phyloP scores from a whole-genome alignment of 495 filamentous ascomycete species.

The Opeltia flavorubescens region DNA sequence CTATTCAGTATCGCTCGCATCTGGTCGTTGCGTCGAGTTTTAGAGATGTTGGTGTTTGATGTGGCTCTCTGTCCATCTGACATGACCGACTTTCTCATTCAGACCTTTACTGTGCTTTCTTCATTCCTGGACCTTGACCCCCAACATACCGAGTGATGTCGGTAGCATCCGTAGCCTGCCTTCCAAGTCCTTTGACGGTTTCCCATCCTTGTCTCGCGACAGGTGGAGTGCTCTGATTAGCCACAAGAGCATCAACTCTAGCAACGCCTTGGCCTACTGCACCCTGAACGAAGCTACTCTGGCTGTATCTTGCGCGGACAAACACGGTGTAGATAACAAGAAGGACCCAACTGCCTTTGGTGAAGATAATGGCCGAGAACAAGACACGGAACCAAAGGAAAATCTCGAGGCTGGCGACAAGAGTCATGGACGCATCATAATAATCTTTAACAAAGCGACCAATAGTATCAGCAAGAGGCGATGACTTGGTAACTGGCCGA shows the following conservation, averaged over 20 bases:
- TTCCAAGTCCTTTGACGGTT: slow-evolving; percentile 53
- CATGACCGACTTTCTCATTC: too few relatives aligned
- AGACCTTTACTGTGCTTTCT: slow-evolving; percentile 41
- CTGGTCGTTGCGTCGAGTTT: too few relatives aligned
- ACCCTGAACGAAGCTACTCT: slow-evolving; percentile 81
- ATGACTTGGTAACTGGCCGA: slow-evolving; percentile 42
- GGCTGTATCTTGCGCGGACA: slow-evolving; percentile 76
- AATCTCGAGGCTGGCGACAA: slow-evolving; percentile 65
- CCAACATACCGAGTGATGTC: slow-evolving; percentile 57
- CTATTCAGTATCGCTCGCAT: too few relatives aligned
- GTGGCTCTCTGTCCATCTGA: too few relatives aligned
- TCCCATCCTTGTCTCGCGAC: slow-evolving; percentile 75
- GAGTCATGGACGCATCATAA: slow-evolving; percentile 79
- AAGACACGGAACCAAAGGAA: slow-evolving; percentile 71
- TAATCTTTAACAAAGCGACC: slow-evolving; percentile 92
- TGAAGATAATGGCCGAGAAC: slow-evolving; percentile 66
- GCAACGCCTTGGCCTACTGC: slow-evolving; percentile 59
- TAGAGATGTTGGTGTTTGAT: too few relatives aligned
- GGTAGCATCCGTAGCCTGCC: slow-evolving; percentile 64
- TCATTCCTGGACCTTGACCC: slow-evolving; percentile 36
- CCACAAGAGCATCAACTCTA: slow-evolving; percentile 64
- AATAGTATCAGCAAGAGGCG: slow-evolving; percentile 64
- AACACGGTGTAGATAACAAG: slow-evolving; percentile 77
- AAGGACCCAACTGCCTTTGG: slow-evolving; percentile 80
- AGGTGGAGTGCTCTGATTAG: slow-evolving; percentile 78